Conservation (phyloP, 495 filamentous ascomycete genomes). For the Penicillium canescens region DNA sequence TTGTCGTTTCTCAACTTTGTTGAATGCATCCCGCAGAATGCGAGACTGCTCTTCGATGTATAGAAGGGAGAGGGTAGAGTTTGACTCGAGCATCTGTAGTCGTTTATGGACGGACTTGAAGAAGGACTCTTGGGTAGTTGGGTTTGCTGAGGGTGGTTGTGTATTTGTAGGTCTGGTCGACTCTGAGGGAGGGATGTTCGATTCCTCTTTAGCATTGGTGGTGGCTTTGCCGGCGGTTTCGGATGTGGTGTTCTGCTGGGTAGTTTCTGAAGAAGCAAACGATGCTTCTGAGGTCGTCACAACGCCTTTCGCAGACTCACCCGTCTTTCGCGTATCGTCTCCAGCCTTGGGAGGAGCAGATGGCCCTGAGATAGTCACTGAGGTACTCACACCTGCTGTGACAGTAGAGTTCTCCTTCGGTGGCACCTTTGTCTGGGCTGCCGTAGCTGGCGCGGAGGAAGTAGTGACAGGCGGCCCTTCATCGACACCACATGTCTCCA, state of each 20-base stretch:
- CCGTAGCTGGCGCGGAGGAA: slow-evolving; percentile 6
- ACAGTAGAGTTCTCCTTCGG: slow-evolving; percentile 10
- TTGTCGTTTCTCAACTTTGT: slow-evolving; percentile 86
- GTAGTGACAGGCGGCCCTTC: slow-evolving; percentile 12
- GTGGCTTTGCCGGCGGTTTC: slow-evolving; percentile 25
- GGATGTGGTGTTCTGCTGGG: slow-evolving; percentile 22
- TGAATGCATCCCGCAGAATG: slow-evolving; percentile 87
- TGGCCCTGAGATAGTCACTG: slow-evolving; percentile 10
- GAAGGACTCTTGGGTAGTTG: slow-evolving; percentile 93
- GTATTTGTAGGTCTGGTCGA: slow-evolving; percentile 51
- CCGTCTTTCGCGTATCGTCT: slow-evolving; percentile 21
- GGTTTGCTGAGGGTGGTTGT: slow-evolving; percentile 61
- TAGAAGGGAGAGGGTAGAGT: slow-evolving; percentile 87
- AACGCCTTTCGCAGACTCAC: slow-evolving; percentile 15
- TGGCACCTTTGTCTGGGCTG: slow-evolving; percentile 8
- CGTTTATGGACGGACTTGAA: slow-evolving; percentile 96
- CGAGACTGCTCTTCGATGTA: slow-evolving; percentile 97
- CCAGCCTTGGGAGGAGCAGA: slow-evolving; percentile 11
- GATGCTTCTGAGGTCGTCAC: slow-evolving; percentile 23
- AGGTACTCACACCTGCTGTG: not conserved
- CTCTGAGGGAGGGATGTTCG: slow-evolving; percentile 25
- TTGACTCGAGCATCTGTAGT: slow-evolving; percentile 84
- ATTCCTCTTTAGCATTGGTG: slow-evolving; percentile 31
- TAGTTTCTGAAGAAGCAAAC: slow-evolving; percentile 17
- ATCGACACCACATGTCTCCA: slow-evolving; percentile 19